Evolutionary conservation across 1,139 yeast species (phyloP), one percentile per base, ranked within the genome.

Genomic region (Debaryomycetaceae sp.): DNA sequence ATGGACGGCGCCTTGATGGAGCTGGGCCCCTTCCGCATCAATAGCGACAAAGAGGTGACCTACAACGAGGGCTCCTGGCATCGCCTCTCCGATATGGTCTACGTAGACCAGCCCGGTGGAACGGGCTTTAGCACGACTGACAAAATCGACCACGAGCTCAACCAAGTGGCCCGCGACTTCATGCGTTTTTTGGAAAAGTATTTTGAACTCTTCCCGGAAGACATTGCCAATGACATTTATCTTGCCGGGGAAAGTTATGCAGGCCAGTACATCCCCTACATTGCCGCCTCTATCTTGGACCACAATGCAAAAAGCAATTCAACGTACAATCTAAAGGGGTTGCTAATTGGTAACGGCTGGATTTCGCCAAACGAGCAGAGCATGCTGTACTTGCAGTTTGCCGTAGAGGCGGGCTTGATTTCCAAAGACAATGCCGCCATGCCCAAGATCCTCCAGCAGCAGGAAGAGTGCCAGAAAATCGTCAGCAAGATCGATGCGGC

Each of bases 1-100:
- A 76, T 90, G 92, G 98, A 90, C 53, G 99, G 99, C 3, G 95
- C 95, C 0, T 51, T 90, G 37, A 74, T 90, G 73, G 99, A 92
- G 51, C 58, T 77, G 2, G 99, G 99, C 0, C 97, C 98, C 0
- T 71, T 86, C 33, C 61, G 95, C 33, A 64, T 86, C 13, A 53
- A 60, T 36, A 40, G 52, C 1, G 50, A 67, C 8, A 56, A 62
- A 2, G 48, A 70, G 31, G 67, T 68, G 5, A 53, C 65, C 5
- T 55, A 57, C 36, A 86, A 86, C 50, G 49, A 63, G 4, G 96
- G 95, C 0, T 70, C 93, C 2, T 90, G 98, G 98, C 77, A 79
- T 49, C 73, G 78, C 36, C 64, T 72, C 27, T 82, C 82, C 4
- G 85, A 87, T 44, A 45, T 92, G 31, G 64, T 90, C 7, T 90